phyloP scores from a whole-genome alignment of 1,284 basidiomycete species.

The Trametes sp. region DNA sequence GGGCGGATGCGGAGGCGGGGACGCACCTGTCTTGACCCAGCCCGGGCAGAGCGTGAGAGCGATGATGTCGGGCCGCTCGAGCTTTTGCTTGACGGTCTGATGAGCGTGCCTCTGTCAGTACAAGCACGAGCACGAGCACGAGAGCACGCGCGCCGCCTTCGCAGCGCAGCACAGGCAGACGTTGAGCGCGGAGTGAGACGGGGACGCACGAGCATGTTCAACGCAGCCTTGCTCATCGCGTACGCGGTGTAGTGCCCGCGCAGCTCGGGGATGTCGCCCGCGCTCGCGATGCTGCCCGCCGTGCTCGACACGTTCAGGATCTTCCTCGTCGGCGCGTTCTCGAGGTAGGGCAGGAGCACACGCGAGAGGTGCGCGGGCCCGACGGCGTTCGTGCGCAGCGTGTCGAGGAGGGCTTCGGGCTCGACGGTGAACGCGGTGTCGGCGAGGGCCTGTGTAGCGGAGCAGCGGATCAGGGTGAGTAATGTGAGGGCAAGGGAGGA shows the following conservation, averaged over 20 bases:
- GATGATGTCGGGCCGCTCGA: constrained; percentile 36
- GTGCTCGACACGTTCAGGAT: constrained; percentile 46
- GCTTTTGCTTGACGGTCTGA: constrained; percentile 43
- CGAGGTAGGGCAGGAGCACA: constrained; percentile 41
- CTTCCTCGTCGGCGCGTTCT: constrained; percentile 42
- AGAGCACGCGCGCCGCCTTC: no score
- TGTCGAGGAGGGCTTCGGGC: constrained; percentile 29
- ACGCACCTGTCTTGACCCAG: constrained; percentile 43
- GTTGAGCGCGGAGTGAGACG: background rate
- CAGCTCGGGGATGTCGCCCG: background rate
- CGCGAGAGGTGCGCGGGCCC: constrained; percentile 45
- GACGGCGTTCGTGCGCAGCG: constrained; percentile 43
- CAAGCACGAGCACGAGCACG: no score
- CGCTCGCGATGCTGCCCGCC: constrained; percentile 40
- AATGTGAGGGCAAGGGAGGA: no score
- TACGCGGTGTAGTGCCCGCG: constrained; percentile 31
- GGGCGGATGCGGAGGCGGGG: background rate
- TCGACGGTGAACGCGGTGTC: constrained; percentile 40
- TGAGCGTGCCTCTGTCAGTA: background rate
- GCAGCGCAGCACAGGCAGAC: no score
- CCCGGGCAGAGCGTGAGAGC: constrained; percentile 39
- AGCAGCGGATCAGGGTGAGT: no score
- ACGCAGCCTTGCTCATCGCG: constrained; percentile 38
- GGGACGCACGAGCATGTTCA: constrained; percentile 42
- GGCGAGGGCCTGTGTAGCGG: constrained; percentile 27